Base-by-base conservation (phyloP, 768 basidiomycete species). In the Dictyophora rubrovolvata region DNA sequence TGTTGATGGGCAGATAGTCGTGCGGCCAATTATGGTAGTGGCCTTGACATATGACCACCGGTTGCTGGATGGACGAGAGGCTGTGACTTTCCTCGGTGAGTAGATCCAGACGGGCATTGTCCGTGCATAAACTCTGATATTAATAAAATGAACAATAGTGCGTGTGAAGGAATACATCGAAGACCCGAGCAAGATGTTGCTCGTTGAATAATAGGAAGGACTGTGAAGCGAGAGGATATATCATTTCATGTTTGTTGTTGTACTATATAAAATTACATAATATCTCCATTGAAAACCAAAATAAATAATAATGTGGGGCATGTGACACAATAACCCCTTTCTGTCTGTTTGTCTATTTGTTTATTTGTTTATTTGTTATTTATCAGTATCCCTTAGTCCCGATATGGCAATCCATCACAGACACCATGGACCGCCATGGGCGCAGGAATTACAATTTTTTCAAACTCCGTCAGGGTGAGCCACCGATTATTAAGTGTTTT, bases 1-100 rank as follows among this genome's bases (percentile, higher is more conserved):
- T 22, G 89, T 95, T 50, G 78, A 96, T 65, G 95, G 94, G 21
- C 85, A 98, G 76, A 91, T 98, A 65, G 94, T 93, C 64, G 87
- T 98, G 69, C 85, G 95, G 57, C 95, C 95, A 33, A 91, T 98
- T 74, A 97, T 97, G 94, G 81, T 93, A 48, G 85, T 94, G 54
- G 90, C 89, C 8, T 79, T 93, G 61, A 95, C 93, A 0, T 98
- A 97, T 70, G 94, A 98, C 72, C 94, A 98, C 75, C 81, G 95
- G 62, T 73, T 99, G 67, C 79, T 99, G 64, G 95, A 99, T 69
- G 95, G 95, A 36, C 79, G 95, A 64, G 95, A 99, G 73, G 95
- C 89, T 35, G 89, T 93, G 55, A 95, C 93, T 46, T 97, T 99
- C 92, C 85, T 99, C 64, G 93, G 92, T 93, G 64, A 64, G 89